phyloP scores from a whole-genome alignment of 2,329 filamentous ascomycete genomes.

The Paraphaeosphaeria sporulosa region DNA sequence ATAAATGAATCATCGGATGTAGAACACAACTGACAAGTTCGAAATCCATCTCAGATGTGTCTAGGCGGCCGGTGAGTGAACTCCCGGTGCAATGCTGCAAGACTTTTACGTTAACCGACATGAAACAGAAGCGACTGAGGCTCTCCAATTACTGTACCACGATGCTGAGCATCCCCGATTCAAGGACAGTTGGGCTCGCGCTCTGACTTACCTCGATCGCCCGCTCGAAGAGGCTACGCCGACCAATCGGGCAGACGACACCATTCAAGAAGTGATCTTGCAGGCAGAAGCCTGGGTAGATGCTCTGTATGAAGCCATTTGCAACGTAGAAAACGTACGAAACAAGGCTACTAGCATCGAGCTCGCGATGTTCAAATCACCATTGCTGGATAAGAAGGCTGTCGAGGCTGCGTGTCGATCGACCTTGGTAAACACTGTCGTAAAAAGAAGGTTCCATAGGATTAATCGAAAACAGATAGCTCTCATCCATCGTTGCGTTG shows the following conservation, averaged over 20 bases:
- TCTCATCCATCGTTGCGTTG: slow-evolving; percentile 14
- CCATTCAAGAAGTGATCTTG: slow-evolving; percentile 7
- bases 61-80: slow-evolving; percentile 8
- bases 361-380: slow-evolving; percentile 13
- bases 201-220: slow-evolving; percentile 10
- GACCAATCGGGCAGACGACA: neutral
- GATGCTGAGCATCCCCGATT: slow-evolving; percentile 1
- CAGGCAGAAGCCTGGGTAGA: slow-evolving; percentile 8
- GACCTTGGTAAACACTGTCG: neutral
- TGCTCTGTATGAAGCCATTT: slow-evolving; percentile 4
- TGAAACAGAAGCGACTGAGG: neutral
- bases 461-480: neutral
- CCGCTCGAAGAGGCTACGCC: slow-evolving; percentile 6
- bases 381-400: slow-evolving; percentile 6
- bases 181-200: slow-evolving; percentile 9
- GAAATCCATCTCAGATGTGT: slow-evolving; percentile 4
- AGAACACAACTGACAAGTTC: slow-evolving; percentile 1
- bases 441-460: too few relatives aligned
- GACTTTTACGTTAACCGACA: neutral
- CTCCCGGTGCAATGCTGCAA: neutral
- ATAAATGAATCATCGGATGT: neutral
- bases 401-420: slow-evolving; percentile 15
- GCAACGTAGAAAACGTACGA: slow-evolving; percentile 1
- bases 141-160: neutral
- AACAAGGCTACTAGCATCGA: slow-evolving; percentile 11